phyloP scores from a whole-genome alignment of 2,329 filamentous ascomycete genomes.

The Tolypocladium inflatum region DNA sequence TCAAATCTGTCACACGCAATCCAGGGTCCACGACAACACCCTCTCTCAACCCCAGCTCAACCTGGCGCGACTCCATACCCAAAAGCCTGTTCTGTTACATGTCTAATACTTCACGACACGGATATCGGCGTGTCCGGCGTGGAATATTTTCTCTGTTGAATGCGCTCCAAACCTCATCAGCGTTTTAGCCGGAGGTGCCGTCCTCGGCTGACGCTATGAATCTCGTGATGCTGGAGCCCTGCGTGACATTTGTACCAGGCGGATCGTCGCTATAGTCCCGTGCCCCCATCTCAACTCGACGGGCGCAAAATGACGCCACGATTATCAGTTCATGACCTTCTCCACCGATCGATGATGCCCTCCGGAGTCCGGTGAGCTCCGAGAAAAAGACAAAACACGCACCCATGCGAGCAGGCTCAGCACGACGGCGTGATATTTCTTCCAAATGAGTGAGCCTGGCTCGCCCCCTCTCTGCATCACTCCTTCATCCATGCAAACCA shows the following conservation, averaged over 20 bases:
- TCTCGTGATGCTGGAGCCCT: not conserved
- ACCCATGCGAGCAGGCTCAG: not conserved
- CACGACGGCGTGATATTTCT: not conserved
- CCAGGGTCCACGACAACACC: not conserved
- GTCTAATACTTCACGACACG: not conserved
- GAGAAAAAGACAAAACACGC: not conserved
- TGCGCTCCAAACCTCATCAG: not conserved
- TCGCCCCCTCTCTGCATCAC: not conserved
- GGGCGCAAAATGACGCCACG: not conserved
- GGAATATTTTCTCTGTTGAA: not conserved
- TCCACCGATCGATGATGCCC: not conserved
- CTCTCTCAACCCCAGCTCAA: not conserved
- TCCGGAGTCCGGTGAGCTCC: not conserved
- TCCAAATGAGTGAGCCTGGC: not conserved
- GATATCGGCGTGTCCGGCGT: not conserved
- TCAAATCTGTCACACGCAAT: not conserved
- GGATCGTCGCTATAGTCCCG: not conserved
- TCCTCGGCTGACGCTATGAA: not conserved
- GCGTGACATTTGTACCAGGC: not conserved
- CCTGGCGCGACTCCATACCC: not conserved
- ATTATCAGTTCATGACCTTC: not conserved
- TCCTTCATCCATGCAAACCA: not conserved
- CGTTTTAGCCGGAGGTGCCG: not conserved
- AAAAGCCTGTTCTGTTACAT: not conserved
- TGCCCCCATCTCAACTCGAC: not conserved